Evolutionary conservation across 805 yeast species (phyloP).

Genomic region (Helenozyma baotianmanensis): DNA sequence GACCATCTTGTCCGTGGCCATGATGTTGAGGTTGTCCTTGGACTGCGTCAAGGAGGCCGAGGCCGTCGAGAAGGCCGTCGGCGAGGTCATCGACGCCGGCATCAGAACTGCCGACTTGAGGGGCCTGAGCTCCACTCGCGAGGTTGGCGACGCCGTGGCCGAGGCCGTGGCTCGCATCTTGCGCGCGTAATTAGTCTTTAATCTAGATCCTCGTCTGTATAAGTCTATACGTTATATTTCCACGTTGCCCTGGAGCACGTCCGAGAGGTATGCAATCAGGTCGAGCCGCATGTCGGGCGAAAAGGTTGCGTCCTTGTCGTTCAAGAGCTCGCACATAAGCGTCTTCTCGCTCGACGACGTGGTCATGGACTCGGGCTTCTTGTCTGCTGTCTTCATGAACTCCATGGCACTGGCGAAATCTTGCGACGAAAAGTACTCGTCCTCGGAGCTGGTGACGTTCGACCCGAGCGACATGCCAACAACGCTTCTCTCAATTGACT

Average conservation of each 20-base stretch:
- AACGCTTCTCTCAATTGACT: too few relatives aligned
- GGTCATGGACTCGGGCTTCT: slow-evolving; percentile 1
- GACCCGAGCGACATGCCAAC: slow-evolving; percentile 1
- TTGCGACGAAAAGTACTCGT: slow-evolving; percentile 30
- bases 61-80: slow-evolving; percentile 85
- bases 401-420: slow-evolving; percentile 20
- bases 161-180: slow-evolving; percentile 59
- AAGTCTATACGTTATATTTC: neutral
- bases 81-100: slow-evolving; percentile 73
- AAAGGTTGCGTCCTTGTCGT: neutral
- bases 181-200: slow-evolving; percentile 10
- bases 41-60: slow-evolving; percentile 79
- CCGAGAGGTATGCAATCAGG: slow-evolving; percentile 30
- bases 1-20: slow-evolving; percentile 90
- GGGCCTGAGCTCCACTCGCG: slow-evolving; percentile 77
- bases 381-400: slow-evolving; percentile 4
- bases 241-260: slow-evolving; percentile 24
- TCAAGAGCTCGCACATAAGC: slow-evolving; percentile 8
- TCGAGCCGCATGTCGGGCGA: slow-evolving; percentile 16
- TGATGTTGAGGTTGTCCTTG: slow-evolving; percentile 93
- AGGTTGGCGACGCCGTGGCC: slow-evolving; percentile 93
- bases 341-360: slow-evolving; percentile 16
- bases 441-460: slow-evolving; percentile 22
- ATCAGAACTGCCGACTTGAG: slow-evolving; percentile 89
- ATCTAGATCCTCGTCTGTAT: neutral